Evolutionary conservation across 192 early-diverging fungal species (phyloP), one percentile per base, ranked within the genome.

Genomic region (Coemansia asiatica): DNA sequence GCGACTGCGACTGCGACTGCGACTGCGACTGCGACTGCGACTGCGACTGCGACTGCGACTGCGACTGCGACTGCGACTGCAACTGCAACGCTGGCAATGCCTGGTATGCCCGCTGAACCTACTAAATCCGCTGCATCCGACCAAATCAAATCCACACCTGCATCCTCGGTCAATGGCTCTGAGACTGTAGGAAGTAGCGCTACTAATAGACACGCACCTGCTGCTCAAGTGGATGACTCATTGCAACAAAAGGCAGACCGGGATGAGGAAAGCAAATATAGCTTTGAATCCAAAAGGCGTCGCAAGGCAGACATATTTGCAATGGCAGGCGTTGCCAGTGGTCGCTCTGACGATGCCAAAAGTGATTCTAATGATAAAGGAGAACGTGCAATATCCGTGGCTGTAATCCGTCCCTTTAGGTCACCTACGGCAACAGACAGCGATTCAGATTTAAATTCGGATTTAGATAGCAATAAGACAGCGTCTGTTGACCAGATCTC

Each of bases 251-350:
- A 18, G 33, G 4, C 22, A 19, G 19, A 25, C 25, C n/a, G 31
- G 1, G 50, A 48, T 19, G 63, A 74, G 8, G 55, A 69, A 12
- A 71, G 65, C 47, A 68, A 74, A 22, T 80, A 85, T 57, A 75
- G 64, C 19, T 56, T 26, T 57, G 21, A 61, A 15, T 13, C 40
- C 0, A 44, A 44, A 44, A 44, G 13, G 16, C 40, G 40, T 44
- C 40, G 40, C 40, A 44, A 8, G 0, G 13, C 40, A 13, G 40
- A 44, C 40, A 13, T 44, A 16, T 44, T 44, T 44, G 16, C 13
- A 10, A 44, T 44, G 9, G 40, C 40, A 16, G 40, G 40, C 16
- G 16, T 44, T 44, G 40, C 40, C 40, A 18, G 16, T 13, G 40
- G 40, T 3, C 9, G 40, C 13, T 3, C 13, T 15, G 40, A 44